phyloP scores from a whole-genome alignment of 1,284 basidiomycete species.

The Melampsora larici-populina region DNA sequence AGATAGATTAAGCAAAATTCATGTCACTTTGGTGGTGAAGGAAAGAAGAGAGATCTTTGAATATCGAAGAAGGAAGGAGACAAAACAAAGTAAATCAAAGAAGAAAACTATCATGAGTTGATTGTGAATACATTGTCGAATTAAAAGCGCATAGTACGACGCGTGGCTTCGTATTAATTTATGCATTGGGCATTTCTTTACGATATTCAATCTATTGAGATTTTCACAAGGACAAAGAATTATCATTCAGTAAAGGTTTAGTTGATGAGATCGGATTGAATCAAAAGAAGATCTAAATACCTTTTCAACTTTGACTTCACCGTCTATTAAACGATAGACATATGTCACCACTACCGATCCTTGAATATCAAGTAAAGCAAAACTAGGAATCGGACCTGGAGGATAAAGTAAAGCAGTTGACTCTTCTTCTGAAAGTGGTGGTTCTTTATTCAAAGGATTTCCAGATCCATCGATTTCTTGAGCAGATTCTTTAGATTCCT shows the following conservation, averaged over 20 bases:
- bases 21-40: too few species aligned
- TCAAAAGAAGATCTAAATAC: neutral
- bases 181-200: slow-evolving; percentile 35
- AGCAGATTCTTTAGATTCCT: neutral
- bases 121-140: too few species aligned
- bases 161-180: neutral
- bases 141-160: too few species aligned
- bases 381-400: slow-evolving; percentile 68
- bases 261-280: neutral
- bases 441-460: neutral
- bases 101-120: too few species aligned
- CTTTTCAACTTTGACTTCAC: slow-evolving; percentile 61
- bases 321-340: slow-evolving; percentile 88
- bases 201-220: slow-evolving; percentile 27
- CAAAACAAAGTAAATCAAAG: too few species aligned
- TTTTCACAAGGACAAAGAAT: neutral
- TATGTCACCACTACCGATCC: slow-evolving; percentile 91
- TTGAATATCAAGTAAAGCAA: slow-evolving; percentile 91
- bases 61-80: too few species aligned
- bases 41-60: too few species aligned
- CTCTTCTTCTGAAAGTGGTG: slow-evolving; percentile 11
- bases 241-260: slow-evolving; percentile 54
- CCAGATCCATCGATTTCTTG: neutral
- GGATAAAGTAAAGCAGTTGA: slow-evolving; percentile 19
- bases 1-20: too few species aligned